Evolutionary conservation across 129 eudicot genomes (phyloP), one percentile per base, ranked within the genome.

Genomic region (Centella asiatica): DNA sequence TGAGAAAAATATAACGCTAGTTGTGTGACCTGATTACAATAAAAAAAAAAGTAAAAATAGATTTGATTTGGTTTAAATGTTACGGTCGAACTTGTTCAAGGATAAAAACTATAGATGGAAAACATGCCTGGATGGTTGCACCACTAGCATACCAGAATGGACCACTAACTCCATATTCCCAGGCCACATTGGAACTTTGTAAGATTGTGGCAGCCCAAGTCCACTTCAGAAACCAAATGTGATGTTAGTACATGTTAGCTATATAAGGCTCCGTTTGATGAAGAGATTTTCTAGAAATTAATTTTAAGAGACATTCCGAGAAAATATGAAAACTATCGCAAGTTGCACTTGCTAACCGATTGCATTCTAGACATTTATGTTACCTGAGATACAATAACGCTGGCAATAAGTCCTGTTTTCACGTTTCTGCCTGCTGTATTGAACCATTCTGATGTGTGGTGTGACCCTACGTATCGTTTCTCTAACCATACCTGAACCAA

Each of bases 61-160:
- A 36, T 36, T 6, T 36, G 11, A 36, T 32, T 32, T 32, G 6
- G 3, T 32, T 32, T 32, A 32, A 32, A 32, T 32, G 3, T 32
- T 32, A 32, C 42, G 11, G n/a, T n/a, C 42, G 11, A 36, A 36
- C 42, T 36, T 36, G 12, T 36, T 36, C 1, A 6, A 5, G 42
- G 11, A 36, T 13, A 36, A 36, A 1, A 36, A 36, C 6, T n/a
- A 29, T 37, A 56, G 53, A 32, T 53, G 5, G n/a, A n/a, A 37
- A 65, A 75, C 81, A 52, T 83, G 74, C 97, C 95, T 90, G 98
- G 54, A 90, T 87, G 64, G 95, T 77, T 59, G 98, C 98, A 1
- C 98, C 98, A 60, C 98, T 87, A 42, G 98, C 98, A 59, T 90
- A 90, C 98, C 98, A 90, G 70, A 90, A 87, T 10, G 98, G 98